Conservation (phyloP, 2,329 filamentous ascomycete genomes). For the Shiraia sp. region DNA sequence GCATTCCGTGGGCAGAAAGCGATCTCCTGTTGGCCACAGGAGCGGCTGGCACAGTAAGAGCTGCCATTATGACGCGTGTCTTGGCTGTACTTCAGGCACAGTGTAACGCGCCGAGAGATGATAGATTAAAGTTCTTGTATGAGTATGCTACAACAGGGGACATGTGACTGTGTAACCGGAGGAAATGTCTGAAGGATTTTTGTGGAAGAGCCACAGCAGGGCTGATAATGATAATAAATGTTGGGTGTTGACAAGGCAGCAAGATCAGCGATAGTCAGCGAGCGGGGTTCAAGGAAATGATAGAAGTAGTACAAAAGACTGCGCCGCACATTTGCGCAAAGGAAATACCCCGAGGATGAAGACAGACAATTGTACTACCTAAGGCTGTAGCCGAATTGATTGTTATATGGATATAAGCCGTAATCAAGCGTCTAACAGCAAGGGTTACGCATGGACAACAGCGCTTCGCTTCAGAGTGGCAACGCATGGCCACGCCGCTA, state of each 20-base stretch:
- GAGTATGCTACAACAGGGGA: neutral
- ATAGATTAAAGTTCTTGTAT: neutral
- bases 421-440: conserved; percentile 18
- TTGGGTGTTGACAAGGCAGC: conserved; percentile 18
- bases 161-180: neutral
- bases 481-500: conserved; percentile 16
- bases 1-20: conserved; percentile 39
- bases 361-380: conserved; percentile 34
- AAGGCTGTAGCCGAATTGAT: conserved; percentile 34
- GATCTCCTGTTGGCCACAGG: conserved; percentile 24
- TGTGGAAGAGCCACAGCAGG: no score
- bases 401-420: conserved; percentile 38
- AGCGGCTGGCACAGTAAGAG: conserved; percentile 29
- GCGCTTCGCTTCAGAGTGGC: conserved; percentile 17
- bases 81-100: conserved; percentile 7
- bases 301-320: conserved; percentile 18
- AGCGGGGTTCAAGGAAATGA: conserved; percentile 19
- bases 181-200: neutral
- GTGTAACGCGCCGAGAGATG: neutral
- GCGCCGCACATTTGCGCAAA: conserved; percentile 16
- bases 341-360: conserved; percentile 22
- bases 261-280: conserved; percentile 14
- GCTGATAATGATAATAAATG: no score
- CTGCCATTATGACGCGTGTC: conserved; percentile 14
- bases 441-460: conserved; percentile 5